Evolutionary conservation across 73 alveolate genomes (phyloP).

Genomic region (Paramecium bursaria): DNA sequence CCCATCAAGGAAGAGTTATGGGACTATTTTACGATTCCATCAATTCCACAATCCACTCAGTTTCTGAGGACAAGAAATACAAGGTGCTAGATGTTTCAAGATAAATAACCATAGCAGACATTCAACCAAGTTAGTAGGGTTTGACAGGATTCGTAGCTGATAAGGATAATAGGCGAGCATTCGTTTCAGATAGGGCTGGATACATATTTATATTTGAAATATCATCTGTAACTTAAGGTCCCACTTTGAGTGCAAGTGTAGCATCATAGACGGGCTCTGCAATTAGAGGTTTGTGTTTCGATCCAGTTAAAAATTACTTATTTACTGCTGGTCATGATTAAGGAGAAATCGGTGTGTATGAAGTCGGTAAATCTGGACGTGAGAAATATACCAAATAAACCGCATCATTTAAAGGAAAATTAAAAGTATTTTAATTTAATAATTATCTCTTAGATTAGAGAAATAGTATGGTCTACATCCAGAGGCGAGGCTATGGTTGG

Average conservation of each 20-base stretch:
- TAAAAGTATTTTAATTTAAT: too few species aligned
- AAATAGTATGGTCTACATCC: conserved; percentile 68
- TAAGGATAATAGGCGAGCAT: conserved; percentile 66
- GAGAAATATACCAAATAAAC: conserved; percentile 67
- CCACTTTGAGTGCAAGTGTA: conserved; percentile 40
- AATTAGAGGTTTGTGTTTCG: conserved; percentile 67
- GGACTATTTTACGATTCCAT: conserved; percentile 68
- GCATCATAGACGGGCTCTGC: conserved; percentile 42
- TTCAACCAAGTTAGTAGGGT: conserved; percentile 60
- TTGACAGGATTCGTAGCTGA: conserved; percentile 69
- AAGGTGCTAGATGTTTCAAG: conserved; percentile 41
- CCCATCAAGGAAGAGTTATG: conserved; percentile 70
- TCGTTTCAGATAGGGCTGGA: conserved; percentile 69
- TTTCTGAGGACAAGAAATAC: conserved; percentile 67
- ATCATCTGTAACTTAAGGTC: conserved; percentile 67
- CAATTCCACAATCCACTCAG: conserved; percentile 52
- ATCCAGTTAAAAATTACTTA: conserved; percentile 64
- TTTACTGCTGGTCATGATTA: conserved; percentile 69
- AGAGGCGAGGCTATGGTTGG: conserved; percentile 69
- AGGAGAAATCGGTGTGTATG: conserved; percentile 69
- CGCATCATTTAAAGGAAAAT: conserved; percentile 66
- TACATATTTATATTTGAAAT: conserved; percentile 46
- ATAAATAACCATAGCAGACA: conserved; percentile 39
- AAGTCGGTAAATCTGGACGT: conserved; percentile 69
- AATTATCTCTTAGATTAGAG: too few species aligned